Conservation (phyloP, 768 basidiomycete genomes). For the Suillus weaverae region DNA sequence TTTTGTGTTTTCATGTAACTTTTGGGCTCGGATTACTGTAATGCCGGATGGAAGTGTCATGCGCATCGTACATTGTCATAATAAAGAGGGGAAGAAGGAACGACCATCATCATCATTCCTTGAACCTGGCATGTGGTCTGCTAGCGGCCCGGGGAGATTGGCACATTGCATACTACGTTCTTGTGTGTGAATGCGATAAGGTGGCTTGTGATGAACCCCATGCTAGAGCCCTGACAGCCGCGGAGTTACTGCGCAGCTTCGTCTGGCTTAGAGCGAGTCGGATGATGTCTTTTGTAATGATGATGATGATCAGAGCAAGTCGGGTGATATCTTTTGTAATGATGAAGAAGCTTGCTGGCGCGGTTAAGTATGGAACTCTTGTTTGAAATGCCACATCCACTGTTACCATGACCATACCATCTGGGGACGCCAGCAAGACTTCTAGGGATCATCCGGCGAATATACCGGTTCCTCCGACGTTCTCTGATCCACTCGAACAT, state of each 20-base stretch:
- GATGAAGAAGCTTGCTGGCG: not conserved
- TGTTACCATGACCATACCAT: not conserved
- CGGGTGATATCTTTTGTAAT: not conserved
- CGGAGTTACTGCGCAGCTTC: too few species aligned
- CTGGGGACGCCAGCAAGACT: not conserved
- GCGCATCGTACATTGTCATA: not conserved
- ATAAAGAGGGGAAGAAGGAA: too few species aligned
- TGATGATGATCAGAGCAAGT: not conserved
- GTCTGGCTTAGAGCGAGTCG: not conserved
- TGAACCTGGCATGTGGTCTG: too few species aligned
- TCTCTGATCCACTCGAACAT: conserved; percentile 37
- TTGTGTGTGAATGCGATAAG: not conserved
- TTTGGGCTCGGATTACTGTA: not conserved
- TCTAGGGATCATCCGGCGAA: not conserved
- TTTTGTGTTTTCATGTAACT: conserved; percentile 4
- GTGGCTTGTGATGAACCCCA: not conserved
- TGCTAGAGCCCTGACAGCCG: too few species aligned
- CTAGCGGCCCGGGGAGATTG: too few species aligned
- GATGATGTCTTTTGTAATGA: not conserved
- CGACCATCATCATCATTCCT: too few species aligned
- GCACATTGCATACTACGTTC: not conserved
- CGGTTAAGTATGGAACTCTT: not conserved
- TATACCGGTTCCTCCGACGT: conserved; percentile 22
- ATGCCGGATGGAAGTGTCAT: not conserved
- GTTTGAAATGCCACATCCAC: not conserved